phyloP scores from a whole-genome alignment of 2,329 filamentous ascomycete genomes.

The Moelleriella libera region DNA sequence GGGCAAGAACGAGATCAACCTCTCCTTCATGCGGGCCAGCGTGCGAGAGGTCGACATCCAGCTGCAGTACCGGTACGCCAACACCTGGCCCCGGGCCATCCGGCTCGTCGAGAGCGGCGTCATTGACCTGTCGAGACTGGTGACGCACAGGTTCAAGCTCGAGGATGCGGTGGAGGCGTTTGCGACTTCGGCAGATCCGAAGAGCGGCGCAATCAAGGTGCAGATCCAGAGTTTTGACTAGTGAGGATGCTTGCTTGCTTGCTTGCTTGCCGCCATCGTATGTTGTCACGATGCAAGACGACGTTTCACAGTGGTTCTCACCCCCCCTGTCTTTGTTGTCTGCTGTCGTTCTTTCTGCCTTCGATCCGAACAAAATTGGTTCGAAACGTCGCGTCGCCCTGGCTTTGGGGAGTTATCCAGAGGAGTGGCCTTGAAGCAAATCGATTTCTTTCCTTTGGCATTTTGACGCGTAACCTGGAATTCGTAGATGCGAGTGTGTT shows the following conservation, averaged over 20 bases:
- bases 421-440: too few species aligned
- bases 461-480: too few species aligned
- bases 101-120: slow-evolving; percentile 73
- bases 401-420: too few species aligned
- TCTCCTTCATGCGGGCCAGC: slow-evolving; percentile 88
- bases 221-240: slow-evolving; percentile 66
- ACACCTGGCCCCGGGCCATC: slow-evolving; percentile 92
- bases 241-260: not conserved
- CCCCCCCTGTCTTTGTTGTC: too few species aligned
- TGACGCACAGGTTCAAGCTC: slow-evolving; percentile 75
- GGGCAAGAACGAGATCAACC: slow-evolving; percentile 86
- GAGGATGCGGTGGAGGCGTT: slow-evolving; percentile 87
- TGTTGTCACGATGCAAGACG: too few species aligned
- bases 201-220: slow-evolving; percentile 94
- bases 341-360: too few species aligned
- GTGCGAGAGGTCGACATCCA: slow-evolving; percentile 88
- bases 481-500: too few species aligned
- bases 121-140: slow-evolving; percentile 65
- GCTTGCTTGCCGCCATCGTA: too few species aligned
- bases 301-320: too few species aligned
- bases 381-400: too few species aligned
- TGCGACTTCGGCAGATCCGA: slow-evolving; percentile 73
- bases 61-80: slow-evolving; percentile 93
- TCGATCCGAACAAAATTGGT: too few species aligned
- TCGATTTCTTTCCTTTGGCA: too few species aligned